Evolutionary conservation across 2,329 filamentous ascomycete genomes (phyloP).

Genomic region (Orbilia blumenaviensis): DNA sequence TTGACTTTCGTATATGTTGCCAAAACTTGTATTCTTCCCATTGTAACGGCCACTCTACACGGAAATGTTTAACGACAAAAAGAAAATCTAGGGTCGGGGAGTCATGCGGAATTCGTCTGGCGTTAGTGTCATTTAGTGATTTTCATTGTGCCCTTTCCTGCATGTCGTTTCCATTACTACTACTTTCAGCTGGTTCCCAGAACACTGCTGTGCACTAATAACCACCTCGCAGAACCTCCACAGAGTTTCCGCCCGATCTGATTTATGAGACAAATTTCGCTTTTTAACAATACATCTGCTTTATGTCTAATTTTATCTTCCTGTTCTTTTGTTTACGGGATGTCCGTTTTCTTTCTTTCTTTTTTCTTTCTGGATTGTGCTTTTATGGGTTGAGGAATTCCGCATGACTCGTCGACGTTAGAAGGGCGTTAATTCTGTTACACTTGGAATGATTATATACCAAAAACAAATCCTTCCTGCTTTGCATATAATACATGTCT

Average conservation of each 20-base stretch:
- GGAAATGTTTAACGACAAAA: constrained; percentile 54
- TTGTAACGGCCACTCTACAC: constrained; percentile 53
- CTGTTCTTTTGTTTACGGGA: constrained; percentile 7
- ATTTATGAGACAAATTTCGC: constrained; percentile 26
- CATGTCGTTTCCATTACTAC: not conserved
- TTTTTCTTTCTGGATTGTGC: constrained; percentile 7
- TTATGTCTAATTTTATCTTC: constrained; percentile 2
- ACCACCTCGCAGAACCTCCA: not conserved
- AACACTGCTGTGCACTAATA: constrained; percentile 31
- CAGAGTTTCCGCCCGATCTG: constrained; percentile 1
- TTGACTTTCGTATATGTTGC: constrained; percentile 8
- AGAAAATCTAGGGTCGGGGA: constrained; percentile 53
- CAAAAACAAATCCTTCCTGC: constrained; percentile 46
- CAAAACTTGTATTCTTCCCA: constrained; percentile 53
- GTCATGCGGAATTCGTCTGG: constrained; percentile 53
- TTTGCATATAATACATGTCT: constrained; percentile 39
- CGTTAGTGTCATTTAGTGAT: constrained; percentile 22
- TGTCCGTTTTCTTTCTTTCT: constrained; percentile 7
- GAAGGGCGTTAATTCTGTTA: constrained; percentile 53
- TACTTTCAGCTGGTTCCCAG: constrained; percentile 15
- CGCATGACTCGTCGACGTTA: constrained; percentile 54
- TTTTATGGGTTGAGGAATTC: constrained; percentile 52
- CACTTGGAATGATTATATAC: constrained; percentile 50
- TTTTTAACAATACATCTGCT: not conserved
- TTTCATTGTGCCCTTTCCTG: constrained; percentile 3